A percentile compares a stretch with the other conserved stretches of the same genome.
Conservation (phyloP, 192 early-diverging fungal species). For the Chytriomyces sp. region DNA sequence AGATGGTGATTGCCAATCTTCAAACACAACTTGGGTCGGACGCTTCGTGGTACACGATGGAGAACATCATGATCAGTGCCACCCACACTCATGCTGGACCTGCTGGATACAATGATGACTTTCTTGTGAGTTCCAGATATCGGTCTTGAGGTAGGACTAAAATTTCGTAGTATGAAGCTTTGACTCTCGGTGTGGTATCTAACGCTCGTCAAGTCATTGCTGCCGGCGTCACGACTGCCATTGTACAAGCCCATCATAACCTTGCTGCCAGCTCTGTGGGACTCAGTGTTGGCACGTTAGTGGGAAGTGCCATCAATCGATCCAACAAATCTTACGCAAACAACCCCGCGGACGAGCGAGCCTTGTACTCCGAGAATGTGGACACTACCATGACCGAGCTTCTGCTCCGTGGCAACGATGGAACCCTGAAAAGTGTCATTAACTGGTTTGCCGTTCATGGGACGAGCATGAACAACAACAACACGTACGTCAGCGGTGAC, state of each 20-base stretch:
- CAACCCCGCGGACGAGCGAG: slow-evolving; percentile 48
- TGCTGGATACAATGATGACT: slow-evolving; percentile 47
- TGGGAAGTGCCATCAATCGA: slow-evolving; percentile 13
- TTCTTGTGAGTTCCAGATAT: slow-evolving; percentile 31
- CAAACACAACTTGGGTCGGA: not conserved
- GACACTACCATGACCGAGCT: slow-evolving; percentile 33
- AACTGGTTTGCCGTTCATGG: slow-evolving; percentile 56
- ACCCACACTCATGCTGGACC: slow-evolving; percentile 55
- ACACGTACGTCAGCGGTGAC: slow-evolving; percentile 44
- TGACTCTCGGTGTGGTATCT: slow-evolving; percentile 31
- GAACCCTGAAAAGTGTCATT: slow-evolving; percentile 12
- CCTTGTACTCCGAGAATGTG: slow-evolving; percentile 38
- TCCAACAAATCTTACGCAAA: slow-evolving; percentile 39
- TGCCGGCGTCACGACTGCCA: slow-evolving; percentile 39
- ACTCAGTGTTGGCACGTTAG: too few species aligned
- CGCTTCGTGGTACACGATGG: slow-evolving; percentile 30
- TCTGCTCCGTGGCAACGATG: not conserved
- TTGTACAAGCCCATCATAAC: slow-evolving; percentile 39
- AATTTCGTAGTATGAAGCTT: slow-evolving; percentile 15
- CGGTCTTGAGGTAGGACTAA: slow-evolving; percentile 10
- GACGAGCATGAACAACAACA: slow-evolving; percentile 39
- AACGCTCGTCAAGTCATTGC: slow-evolving; percentile 43
- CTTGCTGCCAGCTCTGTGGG: slow-evolving; percentile 7
- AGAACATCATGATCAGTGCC: slow-evolving; percentile 54
- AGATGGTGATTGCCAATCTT: not conserved